These are phyloP conservation scores for Rhododendron molle DNA, from an alignment of 148 eudicot species.

Conservation along the genomic window DNA sequence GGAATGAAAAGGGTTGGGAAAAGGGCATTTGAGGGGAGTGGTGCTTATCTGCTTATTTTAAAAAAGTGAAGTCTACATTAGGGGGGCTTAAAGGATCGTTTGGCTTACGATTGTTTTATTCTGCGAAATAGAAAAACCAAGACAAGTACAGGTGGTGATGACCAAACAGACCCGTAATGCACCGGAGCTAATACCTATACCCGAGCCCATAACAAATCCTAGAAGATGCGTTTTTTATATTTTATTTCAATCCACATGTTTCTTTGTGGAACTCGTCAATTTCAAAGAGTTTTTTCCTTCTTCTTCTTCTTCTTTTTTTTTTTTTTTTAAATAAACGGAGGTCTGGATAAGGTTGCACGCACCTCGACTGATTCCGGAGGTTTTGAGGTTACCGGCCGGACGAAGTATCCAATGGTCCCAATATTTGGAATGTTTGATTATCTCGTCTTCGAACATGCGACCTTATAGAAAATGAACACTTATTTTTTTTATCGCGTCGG, in stretches of 20 bases:
- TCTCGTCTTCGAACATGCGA: too few relatives aligned
- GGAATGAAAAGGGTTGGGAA: not conserved
- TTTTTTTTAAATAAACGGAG: too few relatives aligned
- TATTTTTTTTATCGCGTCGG: too few relatives aligned
- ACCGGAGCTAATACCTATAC: not conserved
- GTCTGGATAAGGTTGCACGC: not conserved
- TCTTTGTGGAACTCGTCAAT: not conserved
- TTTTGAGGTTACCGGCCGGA: too few relatives aligned
- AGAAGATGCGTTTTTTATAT: not conserved
- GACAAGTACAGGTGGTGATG: not conserved
- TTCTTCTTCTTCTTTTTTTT: too few relatives aligned
- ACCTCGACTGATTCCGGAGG: too few relatives aligned
- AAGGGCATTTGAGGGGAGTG: not conserved
- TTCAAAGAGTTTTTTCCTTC: not conserved
- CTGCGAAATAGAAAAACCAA: not conserved
- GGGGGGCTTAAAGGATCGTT: not conserved
- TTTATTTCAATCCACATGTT: too few relatives aligned
- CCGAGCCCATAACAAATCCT: not conserved
- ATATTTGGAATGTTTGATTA: not conserved
- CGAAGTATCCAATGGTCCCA: not conserved
- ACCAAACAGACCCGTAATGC: not conserved
- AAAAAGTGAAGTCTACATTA: not conserved
- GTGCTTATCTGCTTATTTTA: not conserved
- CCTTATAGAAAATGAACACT: too few relatives aligned
- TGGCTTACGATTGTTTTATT: not conserved